Conservation (phyloP, 306 rosid genomes). For the Trifolium pratense region DNA sequence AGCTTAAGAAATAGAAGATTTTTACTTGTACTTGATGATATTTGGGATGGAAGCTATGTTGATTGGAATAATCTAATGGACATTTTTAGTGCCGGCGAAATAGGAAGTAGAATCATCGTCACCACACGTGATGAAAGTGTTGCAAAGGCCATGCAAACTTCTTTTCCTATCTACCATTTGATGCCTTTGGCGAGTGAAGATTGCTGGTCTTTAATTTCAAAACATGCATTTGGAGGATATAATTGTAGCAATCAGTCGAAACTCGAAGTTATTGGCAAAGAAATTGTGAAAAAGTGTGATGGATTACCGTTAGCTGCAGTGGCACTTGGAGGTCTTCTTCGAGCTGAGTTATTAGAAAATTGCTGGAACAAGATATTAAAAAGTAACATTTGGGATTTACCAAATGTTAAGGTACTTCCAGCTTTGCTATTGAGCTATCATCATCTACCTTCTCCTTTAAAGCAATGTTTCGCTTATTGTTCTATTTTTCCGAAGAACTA, state of each 20-base stretch:
- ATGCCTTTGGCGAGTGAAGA: background rate
- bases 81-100: background rate
- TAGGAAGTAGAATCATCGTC: slow-evolving; percentile 11
- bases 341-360: background rate
- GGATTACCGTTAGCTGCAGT: background rate
- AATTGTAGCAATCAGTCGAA: background rate
- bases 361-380: slow-evolving; percentile 47
- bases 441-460: slow-evolving; percentile 30
- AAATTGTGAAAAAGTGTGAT: background rate
- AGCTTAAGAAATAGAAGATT: background rate
- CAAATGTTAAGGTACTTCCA: slow-evolving; percentile 39
- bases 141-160: background rate
- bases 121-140: background rate
- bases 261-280: background rate
- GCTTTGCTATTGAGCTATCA: slow-evolving; percentile 33
- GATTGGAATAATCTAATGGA: background rate
- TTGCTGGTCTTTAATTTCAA: slow-evolving; percentile 1
- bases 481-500: slow-evolving; percentile 42
- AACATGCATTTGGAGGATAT: slow-evolving; percentile 6
- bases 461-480: background rate
- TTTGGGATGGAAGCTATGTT: slow-evolving; percentile 5
- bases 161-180: background rate
- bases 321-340: background rate
- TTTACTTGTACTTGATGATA: background rate
- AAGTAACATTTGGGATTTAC: slow-evolving; percentile 38